These are phyloP conservation scores for Chiua virens DNA, from an alignment of 768 basidiomycete genomes.

Conservation along the genomic window DNA sequence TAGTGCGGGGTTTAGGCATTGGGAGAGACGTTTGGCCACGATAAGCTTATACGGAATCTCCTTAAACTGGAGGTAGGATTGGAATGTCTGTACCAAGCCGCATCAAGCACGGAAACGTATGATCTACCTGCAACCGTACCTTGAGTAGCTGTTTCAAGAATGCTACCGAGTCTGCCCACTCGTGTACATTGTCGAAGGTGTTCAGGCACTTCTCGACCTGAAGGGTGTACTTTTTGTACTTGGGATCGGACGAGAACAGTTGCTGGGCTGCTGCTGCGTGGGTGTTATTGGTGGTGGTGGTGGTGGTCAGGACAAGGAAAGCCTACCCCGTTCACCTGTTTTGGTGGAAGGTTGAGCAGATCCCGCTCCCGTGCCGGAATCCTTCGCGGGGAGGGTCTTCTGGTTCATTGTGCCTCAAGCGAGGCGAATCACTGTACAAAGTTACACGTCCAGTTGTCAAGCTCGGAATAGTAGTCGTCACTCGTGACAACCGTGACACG, in stretches of 20 bases:
- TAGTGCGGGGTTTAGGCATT: slow-evolving; percentile 96
- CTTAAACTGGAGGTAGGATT: slow-evolving; percentile 91
- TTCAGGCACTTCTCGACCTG: slow-evolving; percentile 92
- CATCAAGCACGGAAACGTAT: background rate
- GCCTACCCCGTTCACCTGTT: slow-evolving; percentile 33
- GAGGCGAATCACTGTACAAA: slow-evolving; percentile 13
- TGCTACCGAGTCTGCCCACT: slow-evolving; percentile 99
- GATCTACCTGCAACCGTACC: slow-evolving; percentile 40
- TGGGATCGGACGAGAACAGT: slow-evolving; percentile 75
- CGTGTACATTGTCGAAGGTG: slow-evolving; percentile 93
- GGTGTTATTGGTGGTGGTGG: background rate
- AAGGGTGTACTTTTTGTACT: slow-evolving; percentile 90
- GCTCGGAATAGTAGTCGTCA: slow-evolving; percentile 17
- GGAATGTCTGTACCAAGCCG: slow-evolving; percentile 67
- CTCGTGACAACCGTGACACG: slow-evolving; percentile 17
- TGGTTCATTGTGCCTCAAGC: slow-evolving; percentile 19
- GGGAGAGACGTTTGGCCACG: slow-evolving; percentile 91
- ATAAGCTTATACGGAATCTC: slow-evolving; percentile 94
- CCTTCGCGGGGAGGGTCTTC: slow-evolving; percentile 15
- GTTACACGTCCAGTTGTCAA: background rate
- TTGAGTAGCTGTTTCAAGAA: slow-evolving; percentile 94
- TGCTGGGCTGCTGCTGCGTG: slow-evolving; percentile 49
- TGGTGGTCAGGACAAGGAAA: background rate
- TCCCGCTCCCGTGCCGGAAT: slow-evolving; percentile 10
- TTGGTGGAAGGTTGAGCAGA: slow-evolving; percentile 17